Percentiles rank a stretch among this genome's conserved stretches.
Conservation (phyloP, 192 early-diverging fungal species). For the Podila clonocystis region DNA sequence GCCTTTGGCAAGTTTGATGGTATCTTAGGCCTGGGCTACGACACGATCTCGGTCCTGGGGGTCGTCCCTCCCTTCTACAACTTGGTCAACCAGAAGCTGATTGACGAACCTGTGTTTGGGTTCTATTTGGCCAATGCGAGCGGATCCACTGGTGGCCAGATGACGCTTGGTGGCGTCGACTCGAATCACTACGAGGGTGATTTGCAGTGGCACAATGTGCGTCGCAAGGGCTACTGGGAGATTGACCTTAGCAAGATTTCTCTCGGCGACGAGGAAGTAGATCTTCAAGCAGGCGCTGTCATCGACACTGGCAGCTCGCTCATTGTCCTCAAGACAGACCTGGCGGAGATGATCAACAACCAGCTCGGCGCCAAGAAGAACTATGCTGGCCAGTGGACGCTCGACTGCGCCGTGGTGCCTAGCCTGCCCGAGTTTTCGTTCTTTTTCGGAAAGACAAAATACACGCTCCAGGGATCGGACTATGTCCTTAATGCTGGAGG, state of each 20-base stretch:
- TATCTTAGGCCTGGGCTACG: constrained; percentile 93
- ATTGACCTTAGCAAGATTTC: constrained; percentile 83
- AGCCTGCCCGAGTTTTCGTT: constrained; percentile 81
- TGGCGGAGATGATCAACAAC: constrained; percentile 92
- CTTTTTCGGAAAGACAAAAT: constrained; percentile 79
- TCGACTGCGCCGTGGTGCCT: constrained; percentile 81
- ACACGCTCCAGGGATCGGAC: constrained; percentile 65
- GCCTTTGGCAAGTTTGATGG: constrained; percentile 97
- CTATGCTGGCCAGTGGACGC: constrained; percentile 86
- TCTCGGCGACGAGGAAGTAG: constrained; percentile 81
- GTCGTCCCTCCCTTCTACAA: constrained; percentile 97
- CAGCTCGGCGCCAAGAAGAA: constrained; percentile 94
- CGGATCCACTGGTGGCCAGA: constrained; percentile 79
- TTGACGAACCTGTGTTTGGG: constrained; percentile 90
- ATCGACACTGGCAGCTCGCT: constrained; percentile 95
- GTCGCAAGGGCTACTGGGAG: constrained; percentile 98
- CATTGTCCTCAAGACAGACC: constrained; percentile 75
- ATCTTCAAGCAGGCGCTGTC: constrained; percentile 77
- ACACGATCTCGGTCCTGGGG: constrained; percentile 86
- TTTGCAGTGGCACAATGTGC: constrained; percentile 84
- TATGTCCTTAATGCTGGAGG: constrained; percentile 65
- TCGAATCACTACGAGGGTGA: constrained; percentile 76
- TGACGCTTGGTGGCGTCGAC: constrained; percentile 90
- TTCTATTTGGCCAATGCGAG: constrained; percentile 87
- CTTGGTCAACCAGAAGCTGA: constrained; percentile 82